phyloP scores from a whole-genome alignment of 2,329 filamentous ascomycete genomes.

The Penicillium paneum region DNA sequence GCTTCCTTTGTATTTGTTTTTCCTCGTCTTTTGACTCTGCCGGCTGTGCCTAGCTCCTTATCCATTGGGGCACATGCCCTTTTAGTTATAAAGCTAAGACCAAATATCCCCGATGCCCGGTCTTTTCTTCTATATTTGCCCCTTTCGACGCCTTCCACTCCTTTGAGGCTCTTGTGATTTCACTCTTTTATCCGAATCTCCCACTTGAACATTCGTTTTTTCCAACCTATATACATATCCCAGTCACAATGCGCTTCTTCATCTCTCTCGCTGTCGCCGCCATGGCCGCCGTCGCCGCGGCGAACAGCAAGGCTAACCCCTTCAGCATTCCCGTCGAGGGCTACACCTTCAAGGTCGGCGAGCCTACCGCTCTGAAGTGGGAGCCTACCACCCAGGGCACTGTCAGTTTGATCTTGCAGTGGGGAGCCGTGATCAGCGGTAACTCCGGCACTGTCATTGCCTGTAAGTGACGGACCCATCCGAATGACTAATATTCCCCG shows the following conservation, averaged over 20 bases:
- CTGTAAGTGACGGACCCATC: constrained; percentile 34
- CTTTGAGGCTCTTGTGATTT: constrained; percentile 5
- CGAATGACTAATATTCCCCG: background rate
- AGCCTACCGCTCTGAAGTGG: constrained; percentile 50
- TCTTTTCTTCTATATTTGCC: constrained; percentile 3
- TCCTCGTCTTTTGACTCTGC: constrained; percentile 22
- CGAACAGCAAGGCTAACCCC: constrained; percentile 43
- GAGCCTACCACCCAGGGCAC: constrained; percentile 49
- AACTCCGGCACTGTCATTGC: constrained; percentile 42
- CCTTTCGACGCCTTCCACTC: background rate
- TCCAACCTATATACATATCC: constrained; percentile 1
- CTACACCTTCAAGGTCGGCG: constrained; percentile 47
- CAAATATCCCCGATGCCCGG: background rate
- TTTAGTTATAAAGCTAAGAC: background rate
- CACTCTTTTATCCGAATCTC: constrained; percentile 6
- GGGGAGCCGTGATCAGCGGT: constrained; percentile 43
- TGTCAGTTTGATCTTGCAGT: constrained; percentile 52
- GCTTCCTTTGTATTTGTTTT: constrained; percentile 9
- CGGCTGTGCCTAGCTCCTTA: background rate
- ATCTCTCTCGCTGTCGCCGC: constrained; percentile 44
- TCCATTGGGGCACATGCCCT: background rate
- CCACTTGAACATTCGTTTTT: constrained; percentile 6
- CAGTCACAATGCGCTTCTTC: constrained; percentile 46
- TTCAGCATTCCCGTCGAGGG: constrained; percentile 48
- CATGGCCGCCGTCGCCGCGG: constrained; percentile 45